Percentiles rank a stretch among this genome's conserved stretches.
Evolutionary conservation across 306 rosid species (phyloP).

Genomic region (Acacia crassicarpa): DNA sequence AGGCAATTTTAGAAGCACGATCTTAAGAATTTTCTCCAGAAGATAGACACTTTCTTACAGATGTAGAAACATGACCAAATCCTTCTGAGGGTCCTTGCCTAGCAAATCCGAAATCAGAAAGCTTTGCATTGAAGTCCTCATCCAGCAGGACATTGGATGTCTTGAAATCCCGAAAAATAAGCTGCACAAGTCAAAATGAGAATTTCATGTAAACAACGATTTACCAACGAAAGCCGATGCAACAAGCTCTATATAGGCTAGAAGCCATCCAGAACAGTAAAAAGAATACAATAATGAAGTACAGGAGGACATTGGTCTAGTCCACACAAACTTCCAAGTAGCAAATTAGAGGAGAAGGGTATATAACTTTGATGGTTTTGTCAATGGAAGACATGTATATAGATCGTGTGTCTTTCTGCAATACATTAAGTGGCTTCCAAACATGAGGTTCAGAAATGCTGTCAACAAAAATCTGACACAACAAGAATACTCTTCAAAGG

Average conservation of each 20-base stretch:
- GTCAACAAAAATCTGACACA: background rate
- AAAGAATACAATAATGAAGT: constrained; percentile 16
- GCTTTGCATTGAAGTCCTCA: constrained; percentile 90
- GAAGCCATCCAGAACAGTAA: constrained; percentile 13
- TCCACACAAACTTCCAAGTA: constrained; percentile 5
- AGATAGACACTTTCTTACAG: constrained; percentile 56
- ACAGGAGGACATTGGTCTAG: background rate
- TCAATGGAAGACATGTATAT: background rate
- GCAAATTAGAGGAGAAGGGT: background rate
- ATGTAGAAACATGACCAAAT: constrained; percentile 79
- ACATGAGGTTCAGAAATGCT: background rate
- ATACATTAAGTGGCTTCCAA: background rate
- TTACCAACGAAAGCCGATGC: background rate
- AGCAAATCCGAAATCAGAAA: constrained; percentile 99
- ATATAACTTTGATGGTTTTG: background rate
- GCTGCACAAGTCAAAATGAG: constrained; percentile 57
- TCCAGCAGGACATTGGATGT: constrained; percentile 86
- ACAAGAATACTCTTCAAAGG: background rate
- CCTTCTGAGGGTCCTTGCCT: constrained; percentile 95
- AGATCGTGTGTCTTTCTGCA: background rate
- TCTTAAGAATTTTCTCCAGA: constrained; percentile 4
- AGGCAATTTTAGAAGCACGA: background rate
- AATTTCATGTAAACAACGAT: constrained; percentile 18
- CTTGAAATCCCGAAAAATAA: constrained; percentile 94
- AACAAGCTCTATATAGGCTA: constrained; percentile 25